Base-by-base conservation (phyloP, 2,329 filamentous ascomycete genomes). In the Cryphonectria naterciae region DNA sequence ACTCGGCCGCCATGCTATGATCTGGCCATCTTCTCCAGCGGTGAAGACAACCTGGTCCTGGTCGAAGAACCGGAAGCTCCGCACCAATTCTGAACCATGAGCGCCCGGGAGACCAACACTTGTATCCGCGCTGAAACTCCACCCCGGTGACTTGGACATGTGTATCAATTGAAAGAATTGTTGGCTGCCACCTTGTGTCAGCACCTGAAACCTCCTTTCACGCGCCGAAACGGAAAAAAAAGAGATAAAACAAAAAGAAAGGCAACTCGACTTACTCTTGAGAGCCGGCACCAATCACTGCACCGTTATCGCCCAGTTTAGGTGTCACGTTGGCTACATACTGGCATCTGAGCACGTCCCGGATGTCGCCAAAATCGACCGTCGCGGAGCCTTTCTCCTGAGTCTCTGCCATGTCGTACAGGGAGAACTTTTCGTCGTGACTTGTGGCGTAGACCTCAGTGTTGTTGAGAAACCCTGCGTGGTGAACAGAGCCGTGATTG, bases 401-500 rank as follows among this genome's bases (percentile, higher is more conserved):
- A 54, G 87, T 86, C 73, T 92, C 91, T 64, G 89, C 87, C 69
- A 92, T 82, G 73, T 91, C 87, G 78, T 94, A 94, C 70, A 94
- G 85, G 25, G 91, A 90, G 73, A 94, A 87, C 71, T 89, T 90
- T 82, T 96, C 93, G 78, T 95, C 93, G 71, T 94, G 92, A 0
- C 91, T 93, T 13, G 95, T 81, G 4, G 91, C 92, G 74, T 89
- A 93, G 43, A 94, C 87, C 76, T 92, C 87, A 6, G 86, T 86
- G 22, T 83, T 80, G 69, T 84, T 88, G 68, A 95, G 83, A 81
- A 94, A 95, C 6, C 89, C 91, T 19, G 92, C 90, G 74, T 89
- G 91, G 79, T 94, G 92, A 74, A 95, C 88, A 0, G 92, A 93
- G 46, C 88, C 86, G 77, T 93, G 92, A 79, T 95, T 95, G 78